Evolutionary conservation across 2,329 filamentous ascomycete species (phyloP), one percentile per base, ranked within the genome.

Genomic region (Apiospora marii): DNA sequence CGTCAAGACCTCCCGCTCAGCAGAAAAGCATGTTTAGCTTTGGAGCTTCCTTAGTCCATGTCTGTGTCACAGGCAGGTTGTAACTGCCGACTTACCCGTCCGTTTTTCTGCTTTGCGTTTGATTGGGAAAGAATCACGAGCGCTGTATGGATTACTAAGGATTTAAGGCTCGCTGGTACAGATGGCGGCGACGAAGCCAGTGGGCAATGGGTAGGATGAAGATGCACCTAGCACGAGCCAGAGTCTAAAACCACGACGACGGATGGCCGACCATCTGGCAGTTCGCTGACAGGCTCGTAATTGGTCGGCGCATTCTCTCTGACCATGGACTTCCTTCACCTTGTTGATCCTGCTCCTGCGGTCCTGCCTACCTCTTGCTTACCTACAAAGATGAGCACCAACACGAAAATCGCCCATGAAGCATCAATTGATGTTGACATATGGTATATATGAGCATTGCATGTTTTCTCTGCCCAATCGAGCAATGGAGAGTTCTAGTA

Each of bases 11-110:
- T 10, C 30, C 34, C 58, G 34, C 16, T 30, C 58, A 64, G 13
- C 14, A 0, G 22, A n/a, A 34, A n/a, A 41, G 7, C n/a, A 10
- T n/a, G 8, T 41, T 64, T n/a, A 41, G 34, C 19, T 64, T 22
- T 13, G 30, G n/a, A 64, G 58, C 58, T 64, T 41, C 58, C 19
- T n/a, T 24, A 19, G 27, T 7, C 58, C 58, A 64, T 64, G 58
- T 64, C 58, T n/a, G 58, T 64, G 30, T 64, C 58, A 64, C 58
- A 64, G 22, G 58, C 58, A 64, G 58, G 19, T 22, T n/a, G 58
- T 34, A 37, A 41, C 10, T 64, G 58, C 58, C 58, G 58, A 4
- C n/a, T n/a, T 64, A 64, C 19, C 34, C 58, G 58, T 41, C n/a
- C 30, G 3, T 14, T 41, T 41, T 37, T 3, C 3, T 41, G n/a